phyloP scores from a whole-genome alignment of 306 rosid species.

The Vigna hirtella region DNA sequence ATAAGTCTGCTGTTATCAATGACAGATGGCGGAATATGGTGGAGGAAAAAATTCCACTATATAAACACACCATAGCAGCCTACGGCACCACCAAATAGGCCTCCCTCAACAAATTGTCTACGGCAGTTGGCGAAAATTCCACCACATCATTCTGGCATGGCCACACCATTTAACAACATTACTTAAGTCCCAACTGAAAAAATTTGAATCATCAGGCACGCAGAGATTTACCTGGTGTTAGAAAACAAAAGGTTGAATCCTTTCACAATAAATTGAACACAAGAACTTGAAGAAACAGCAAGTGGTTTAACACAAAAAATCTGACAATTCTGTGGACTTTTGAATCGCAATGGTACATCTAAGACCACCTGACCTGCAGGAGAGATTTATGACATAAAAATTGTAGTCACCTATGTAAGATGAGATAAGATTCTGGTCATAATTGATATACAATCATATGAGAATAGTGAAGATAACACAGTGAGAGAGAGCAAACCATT shows the following conservation, averaged over 20 bases:
- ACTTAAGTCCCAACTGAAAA: background rate
- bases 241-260: constrained; percentile 70
- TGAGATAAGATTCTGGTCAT: constrained; percentile 4
- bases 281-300: constrained; percentile 70
- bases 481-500: constrained; percentile 65
- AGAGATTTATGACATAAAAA: constrained; percentile 30
- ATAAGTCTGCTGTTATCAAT: background rate
- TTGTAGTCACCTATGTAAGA: constrained; percentile 23
- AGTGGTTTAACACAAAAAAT: constrained; percentile 79
- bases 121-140: background rate
- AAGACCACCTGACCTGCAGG: constrained; percentile 79
- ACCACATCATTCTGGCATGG: background rate
- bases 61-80: background rate
- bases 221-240: constrained; percentile 65
- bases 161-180: background rate
- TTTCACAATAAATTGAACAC: constrained; percentile 73
- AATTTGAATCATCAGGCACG: constrained; percentile 6
- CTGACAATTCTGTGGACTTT: constrained; percentile 57
- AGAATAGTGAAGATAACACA: constrained; percentile 29
- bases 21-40: background rate
- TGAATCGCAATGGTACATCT: constrained; percentile 69
- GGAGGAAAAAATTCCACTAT: background rate
- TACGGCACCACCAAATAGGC: background rate
- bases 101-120: background rate
- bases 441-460: constrained; percentile 25